These are phyloP conservation scores for Quercus rubra DNA, from an alignment of 306 rosid species.

Conservation along the genomic window DNA sequence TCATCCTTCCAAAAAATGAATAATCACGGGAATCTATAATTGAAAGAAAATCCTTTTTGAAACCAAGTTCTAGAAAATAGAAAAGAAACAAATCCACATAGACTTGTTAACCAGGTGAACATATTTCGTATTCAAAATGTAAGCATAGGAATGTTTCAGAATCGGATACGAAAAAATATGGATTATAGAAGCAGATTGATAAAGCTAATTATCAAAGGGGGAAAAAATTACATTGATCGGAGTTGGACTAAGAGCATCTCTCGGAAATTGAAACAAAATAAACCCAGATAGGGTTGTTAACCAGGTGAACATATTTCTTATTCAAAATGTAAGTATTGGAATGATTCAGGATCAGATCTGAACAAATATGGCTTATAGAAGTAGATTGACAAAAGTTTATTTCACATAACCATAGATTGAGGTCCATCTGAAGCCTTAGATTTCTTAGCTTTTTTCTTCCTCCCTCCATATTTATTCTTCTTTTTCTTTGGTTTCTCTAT, in stretches of 20 bases:
- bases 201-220: too few species aligned
- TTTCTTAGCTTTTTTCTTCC: conserved; percentile 55
- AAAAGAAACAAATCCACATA: too few species aligned
- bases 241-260: neutral
- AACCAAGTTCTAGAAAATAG: too few species aligned
- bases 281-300: neutral
- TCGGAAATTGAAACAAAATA: neutral
- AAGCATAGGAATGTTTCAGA: neutral
- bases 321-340: conserved; percentile 14
- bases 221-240: neutral
- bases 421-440: conserved; percentile 36
- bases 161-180: conserved; percentile 1
- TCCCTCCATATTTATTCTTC: conserved; percentile 58
- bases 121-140: conserved; percentile 14
- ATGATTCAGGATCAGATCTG: neutral
- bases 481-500: conserved; percentile 54
- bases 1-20: neutral
- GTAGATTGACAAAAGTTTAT: conserved; percentile 1
- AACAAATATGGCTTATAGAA: conserved; percentile 4
- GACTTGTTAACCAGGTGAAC: conserved; percentile 7
- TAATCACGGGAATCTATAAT: neutral
- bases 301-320: conserved; percentile 3
- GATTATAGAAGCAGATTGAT: conserved; percentile 7
- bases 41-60: too few species aligned
- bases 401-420: conserved; percentile 57